These are phyloP conservation scores for Triticum aestivum DNA, from an alignment of 176 grass and related monocot species.

Conservation along the genomic window IWGSC_CS_RefSeq_v2.1 NC_057808.1:209515745-209516244, in stretches of 20 bases:
- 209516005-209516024: constrained; percentile 6
- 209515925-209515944: constrained; percentile 96
- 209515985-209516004: constrained; percentile 51
- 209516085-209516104: constrained; percentile 67
- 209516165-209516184: constrained; percentile 66
- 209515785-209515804: neutral
- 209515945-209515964: constrained; percentile 89
- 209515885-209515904: constrained; percentile 61
- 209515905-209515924: constrained; percentile 67
- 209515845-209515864: constrained; percentile 74
- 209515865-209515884: constrained; percentile 72
- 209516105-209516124: constrained; percentile 79
- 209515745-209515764: neutral
- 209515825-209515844: neutral
- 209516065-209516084: constrained; percentile 44
- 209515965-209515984: constrained; percentile 74
- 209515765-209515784: neutral
- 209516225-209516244: constrained; percentile 12
- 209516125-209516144: constrained; percentile 71
- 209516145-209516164: constrained; percentile 67
- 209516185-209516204: constrained; percentile 51
- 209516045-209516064: neutral
- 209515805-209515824: neutral
- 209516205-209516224: constrained; percentile 29
- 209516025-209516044: neutral